Conservation (phyloP, 257 asterid species). For the Primulina tabacum region DNA sequence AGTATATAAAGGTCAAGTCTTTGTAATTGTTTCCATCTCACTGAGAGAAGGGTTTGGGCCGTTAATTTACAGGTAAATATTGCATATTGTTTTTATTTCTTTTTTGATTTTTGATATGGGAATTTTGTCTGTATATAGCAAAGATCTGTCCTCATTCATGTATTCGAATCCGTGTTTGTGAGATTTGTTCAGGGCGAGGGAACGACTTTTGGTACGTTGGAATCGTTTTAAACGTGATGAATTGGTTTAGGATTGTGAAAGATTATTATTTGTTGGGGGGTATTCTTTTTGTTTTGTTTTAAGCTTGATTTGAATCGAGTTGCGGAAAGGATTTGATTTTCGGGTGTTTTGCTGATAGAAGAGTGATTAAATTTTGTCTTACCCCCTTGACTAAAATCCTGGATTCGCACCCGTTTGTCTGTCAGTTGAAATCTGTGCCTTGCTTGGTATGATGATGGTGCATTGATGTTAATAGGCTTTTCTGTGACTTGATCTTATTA, state of each 20-base stretch:
- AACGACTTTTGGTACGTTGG: neutral
- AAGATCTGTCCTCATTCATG: neutral
- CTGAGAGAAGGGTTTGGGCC: neutral
- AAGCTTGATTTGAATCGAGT: slow-evolving; percentile 15
- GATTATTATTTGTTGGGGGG: neutral
- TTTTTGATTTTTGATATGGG: neutral
- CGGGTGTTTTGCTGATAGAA: neutral
- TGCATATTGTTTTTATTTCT: neutral
- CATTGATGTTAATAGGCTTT: slow-evolving; percentile 2
- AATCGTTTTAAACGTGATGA: neutral
- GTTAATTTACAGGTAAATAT: neutral
- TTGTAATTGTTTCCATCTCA: neutral
- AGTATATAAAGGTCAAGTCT: neutral
- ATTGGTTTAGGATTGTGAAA: neutral
- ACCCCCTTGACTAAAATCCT: neutral
- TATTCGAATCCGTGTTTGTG: neutral
- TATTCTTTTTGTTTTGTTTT: slow-evolving; percentile 11
- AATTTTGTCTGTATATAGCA: neutral
- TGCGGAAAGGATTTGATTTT: slow-evolving; percentile 3
- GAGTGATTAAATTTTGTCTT: slow-evolving; percentile 18
- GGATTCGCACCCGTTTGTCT: slow-evolving; percentile 13
- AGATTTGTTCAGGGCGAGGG: neutral
- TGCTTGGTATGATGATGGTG: slow-evolving; percentile 7
- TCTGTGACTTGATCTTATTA: neutral
- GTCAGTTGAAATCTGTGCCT: slow-evolving; percentile 18